Conservation (phyloP, 495 filamentous ascomycete genomes). For the Sphaerosporella brunnea region DNA sequence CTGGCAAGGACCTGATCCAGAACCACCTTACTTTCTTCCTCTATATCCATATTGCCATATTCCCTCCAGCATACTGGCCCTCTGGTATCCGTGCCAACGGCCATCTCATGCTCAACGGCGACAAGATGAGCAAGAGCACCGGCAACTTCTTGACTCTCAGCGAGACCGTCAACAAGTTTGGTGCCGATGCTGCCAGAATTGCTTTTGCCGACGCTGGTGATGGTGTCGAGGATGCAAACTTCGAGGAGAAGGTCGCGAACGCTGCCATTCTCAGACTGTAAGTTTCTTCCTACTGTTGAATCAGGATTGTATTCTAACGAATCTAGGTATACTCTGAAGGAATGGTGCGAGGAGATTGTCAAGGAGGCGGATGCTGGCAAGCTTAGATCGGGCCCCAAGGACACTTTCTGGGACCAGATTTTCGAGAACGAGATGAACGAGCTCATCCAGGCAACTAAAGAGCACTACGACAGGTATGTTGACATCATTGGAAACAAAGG, state of each 20-base stretch:
- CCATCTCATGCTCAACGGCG: constrained; percentile 80
- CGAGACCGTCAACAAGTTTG: constrained; percentile 77
- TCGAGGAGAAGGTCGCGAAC: constrained; percentile 87
- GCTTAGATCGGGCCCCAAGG: constrained; percentile 54
- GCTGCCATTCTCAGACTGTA: constrained; percentile 64
- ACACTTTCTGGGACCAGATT: constrained; percentile 66
- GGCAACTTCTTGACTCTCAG: constrained; percentile 90
- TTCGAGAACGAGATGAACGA: constrained; percentile 89
- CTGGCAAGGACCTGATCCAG: constrained; percentile 71
- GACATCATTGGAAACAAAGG: neutral
- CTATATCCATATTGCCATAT: constrained; percentile 85
- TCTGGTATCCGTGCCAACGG: constrained; percentile 70
- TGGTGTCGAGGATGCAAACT: constrained; percentile 89
- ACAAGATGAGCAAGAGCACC: constrained; percentile 92
- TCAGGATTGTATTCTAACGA: constrained; percentile 1
- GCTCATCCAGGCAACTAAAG: constrained; percentile 54
- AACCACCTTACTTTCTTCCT: constrained; percentile 94
- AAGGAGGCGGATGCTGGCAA: constrained; percentile 40
- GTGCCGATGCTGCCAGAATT: constrained; percentile 79
- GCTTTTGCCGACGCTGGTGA: constrained; percentile 91
- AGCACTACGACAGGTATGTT: constrained; percentile 54
- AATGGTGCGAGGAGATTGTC: constrained; percentile 78
- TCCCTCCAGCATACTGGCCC: constrained; percentile 74
- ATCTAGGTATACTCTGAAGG: constrained; percentile 48
- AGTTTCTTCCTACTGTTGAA: constrained; percentile 1